These are phyloP conservation scores for Cryptococcus hybrid DNA, from an alignment of 1,284 basidiomycete genomes.

Conservation along the genomic window DNA sequence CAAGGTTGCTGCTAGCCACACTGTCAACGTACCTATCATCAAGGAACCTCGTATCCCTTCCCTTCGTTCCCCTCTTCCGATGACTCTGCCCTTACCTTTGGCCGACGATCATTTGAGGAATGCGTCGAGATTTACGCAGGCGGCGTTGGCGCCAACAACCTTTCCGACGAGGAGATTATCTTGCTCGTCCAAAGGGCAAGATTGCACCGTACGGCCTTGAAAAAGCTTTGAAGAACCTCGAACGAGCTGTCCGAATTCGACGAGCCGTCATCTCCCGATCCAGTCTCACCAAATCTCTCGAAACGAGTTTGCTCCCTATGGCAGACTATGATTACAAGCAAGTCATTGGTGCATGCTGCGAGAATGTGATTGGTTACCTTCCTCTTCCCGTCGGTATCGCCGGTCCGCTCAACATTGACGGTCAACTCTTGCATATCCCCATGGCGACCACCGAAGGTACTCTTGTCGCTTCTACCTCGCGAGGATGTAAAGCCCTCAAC, in stretches of 20 bases:
- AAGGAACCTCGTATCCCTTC: neutral
- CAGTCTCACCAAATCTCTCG: conserved; percentile 79
- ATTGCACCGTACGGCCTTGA: conserved; percentile 92
- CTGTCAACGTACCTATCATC: neutral
- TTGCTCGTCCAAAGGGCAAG: conserved; percentile 86
- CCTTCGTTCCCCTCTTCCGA: neutral
- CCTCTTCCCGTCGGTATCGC: conserved; percentile 96
- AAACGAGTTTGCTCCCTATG: conserved; percentile 79
- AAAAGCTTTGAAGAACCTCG: conserved; percentile 83
- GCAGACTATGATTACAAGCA: conserved; percentile 88
- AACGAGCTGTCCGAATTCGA: conserved; percentile 83
- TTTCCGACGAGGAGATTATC: conserved; percentile 93
- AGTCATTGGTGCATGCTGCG: conserved; percentile 96
- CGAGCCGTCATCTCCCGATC: conserved; percentile 89
- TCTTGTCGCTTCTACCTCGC: conserved; percentile 93
- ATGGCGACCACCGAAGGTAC: conserved; percentile 99
- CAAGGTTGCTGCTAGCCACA: neutral
- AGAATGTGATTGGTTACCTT: conserved; percentile 98
- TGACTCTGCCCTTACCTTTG: conserved; percentile 6
- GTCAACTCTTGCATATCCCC: conserved; percentile 80
- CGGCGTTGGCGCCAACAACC: conserved; percentile 59
- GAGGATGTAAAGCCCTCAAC: conserved; percentile 97
- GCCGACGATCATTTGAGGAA: conserved; percentile 66
- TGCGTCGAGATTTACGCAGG: conserved; percentile 83
- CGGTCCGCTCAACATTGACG: conserved; percentile 91